Conservation (phyloP, 2,329 filamentous ascomycete genomes). For the Colletotrichum eremochloae region DNA sequence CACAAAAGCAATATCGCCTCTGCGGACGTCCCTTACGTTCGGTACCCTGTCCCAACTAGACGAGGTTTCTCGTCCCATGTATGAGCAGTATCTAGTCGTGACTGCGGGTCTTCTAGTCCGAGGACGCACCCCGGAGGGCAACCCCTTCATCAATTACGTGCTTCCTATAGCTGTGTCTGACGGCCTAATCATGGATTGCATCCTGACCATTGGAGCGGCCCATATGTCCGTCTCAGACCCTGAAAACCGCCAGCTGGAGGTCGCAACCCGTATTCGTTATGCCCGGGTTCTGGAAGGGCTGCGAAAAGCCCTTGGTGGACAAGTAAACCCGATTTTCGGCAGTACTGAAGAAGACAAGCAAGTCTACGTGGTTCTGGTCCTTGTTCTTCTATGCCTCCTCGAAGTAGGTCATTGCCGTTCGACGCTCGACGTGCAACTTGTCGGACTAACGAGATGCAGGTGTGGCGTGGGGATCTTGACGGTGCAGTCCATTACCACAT, state of each 20-base stretch:
- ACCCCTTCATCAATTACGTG: not conserved
- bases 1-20: too few species aligned
- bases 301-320: not conserved
- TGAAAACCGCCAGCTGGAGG: not conserved
- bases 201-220: not conserved
- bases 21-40: not conserved
- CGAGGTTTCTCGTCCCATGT: not conserved
- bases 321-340: not conserved
- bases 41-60: not conserved
- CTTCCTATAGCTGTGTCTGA: not conserved
- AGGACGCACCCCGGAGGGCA: not conserved
- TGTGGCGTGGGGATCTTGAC: not conserved
- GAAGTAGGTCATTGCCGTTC: not conserved
- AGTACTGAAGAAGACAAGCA: not conserved
- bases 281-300: not conserved
- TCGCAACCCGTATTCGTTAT: not conserved
- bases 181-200: not conserved
- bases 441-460: not conserved
- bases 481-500: not conserved
- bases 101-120: not conserved
- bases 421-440: not conserved
- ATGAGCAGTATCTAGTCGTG: not conserved
- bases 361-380: not conserved
- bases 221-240: not conserved
- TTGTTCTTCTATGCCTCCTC: not conserved